Base-by-base conservation (phyloP, 352 stramenopile genomes). In the Globisporangium iwayamae region DNA sequence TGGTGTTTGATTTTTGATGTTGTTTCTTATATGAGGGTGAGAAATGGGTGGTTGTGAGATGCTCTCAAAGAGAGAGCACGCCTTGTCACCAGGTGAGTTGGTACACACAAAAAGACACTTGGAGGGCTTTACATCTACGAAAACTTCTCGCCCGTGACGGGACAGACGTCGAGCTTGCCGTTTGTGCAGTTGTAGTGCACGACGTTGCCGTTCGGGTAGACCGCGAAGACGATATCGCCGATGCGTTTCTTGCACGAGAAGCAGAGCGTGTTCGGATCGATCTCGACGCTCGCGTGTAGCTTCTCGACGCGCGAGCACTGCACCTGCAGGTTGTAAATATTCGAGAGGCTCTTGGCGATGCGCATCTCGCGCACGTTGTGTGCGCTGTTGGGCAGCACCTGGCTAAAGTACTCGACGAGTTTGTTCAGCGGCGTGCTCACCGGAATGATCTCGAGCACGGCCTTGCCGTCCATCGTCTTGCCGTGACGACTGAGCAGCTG, bases 101-200 rank as follows among this genome's bases (percentile, higher is more conserved):
- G 32, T 36, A 36, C 32, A 36, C 32, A 47, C 16, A 47, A 14
- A 47, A 20, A 47, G 20, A 47, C 41, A 28, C 18, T 28, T 28
- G 45, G n/a, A 6, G 6, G 43, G 16, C 36, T 25, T 16, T 20
- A 7, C 22, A 22, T 68, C 81, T 72, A 91, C 18, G 81, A 81
- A 52, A 96, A 96, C 65, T 76, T 80, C 62, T 94, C 82, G 55
- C 81, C 85, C 22, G 87, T 93, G 51, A 96, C 83, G 20, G 87
- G 85, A 59, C 84, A 90, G 30, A 93, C 74, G 53, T 93, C 80
- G 32, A 93, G 83, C 54, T 89, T 89, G 50, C 83, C 85, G 68
- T 90, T 92, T 65, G 86, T 91, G 70, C 87, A 96, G 69, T 93
- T 93, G 73, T 94, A 96, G 72, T 96, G 87, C 65, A 96, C 82